Evolutionary conservation across 768 basidiomycete genomes (phyloP).

Genomic region (Xanthoconium stramineum): DNA sequence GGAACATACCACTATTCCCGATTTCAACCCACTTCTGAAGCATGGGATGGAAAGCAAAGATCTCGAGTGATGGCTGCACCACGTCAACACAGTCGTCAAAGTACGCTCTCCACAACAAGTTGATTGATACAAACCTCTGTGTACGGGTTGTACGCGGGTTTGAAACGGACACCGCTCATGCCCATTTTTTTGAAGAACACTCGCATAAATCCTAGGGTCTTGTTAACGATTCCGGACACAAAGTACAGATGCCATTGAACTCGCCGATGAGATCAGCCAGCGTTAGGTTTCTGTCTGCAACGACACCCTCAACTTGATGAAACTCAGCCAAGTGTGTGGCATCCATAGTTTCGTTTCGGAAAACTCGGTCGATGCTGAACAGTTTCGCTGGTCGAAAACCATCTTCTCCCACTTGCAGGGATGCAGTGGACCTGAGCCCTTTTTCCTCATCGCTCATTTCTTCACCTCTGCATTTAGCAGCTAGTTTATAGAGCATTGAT

Average conservation of each 20-base stretch:
- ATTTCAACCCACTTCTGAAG: constrained; percentile 96
- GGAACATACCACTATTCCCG: constrained; percentile 99
- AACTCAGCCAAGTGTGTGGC: constrained; percentile 98
- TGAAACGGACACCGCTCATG: constrained; percentile 90
- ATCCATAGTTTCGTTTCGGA: constrained; percentile 98
- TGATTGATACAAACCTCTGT: constrained; percentile 63
- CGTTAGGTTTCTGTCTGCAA: constrained; percentile 90
- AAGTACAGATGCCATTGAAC: constrained; percentile 13
- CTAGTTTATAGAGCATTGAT: constrained; percentile 91
- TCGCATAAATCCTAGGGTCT: constrained; percentile 84
- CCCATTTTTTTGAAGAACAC: constrained; percentile 99
- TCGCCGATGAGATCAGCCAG: constrained; percentile 92
- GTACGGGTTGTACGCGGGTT: constrained; percentile 98
- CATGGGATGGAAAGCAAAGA: constrained; percentile 96
- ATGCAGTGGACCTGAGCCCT: constrained; percentile 3
- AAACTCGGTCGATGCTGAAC: constrained; percentile 97
- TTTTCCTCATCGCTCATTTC: constrained; percentile 36
- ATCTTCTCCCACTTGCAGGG: constrained; percentile 39
- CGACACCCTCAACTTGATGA: constrained; percentile 99
- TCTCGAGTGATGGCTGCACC: constrained; percentile 86
- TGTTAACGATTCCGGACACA: background rate
- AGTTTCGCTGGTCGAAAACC: constrained; percentile 90
- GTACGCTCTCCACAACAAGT: background rate
- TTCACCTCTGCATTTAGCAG: constrained; percentile 76
- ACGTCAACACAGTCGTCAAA: constrained; percentile 7